Evolutionary conservation across 352 stramenopile species (phyloP).

Genomic region (Globisporangium splendens): DNA sequence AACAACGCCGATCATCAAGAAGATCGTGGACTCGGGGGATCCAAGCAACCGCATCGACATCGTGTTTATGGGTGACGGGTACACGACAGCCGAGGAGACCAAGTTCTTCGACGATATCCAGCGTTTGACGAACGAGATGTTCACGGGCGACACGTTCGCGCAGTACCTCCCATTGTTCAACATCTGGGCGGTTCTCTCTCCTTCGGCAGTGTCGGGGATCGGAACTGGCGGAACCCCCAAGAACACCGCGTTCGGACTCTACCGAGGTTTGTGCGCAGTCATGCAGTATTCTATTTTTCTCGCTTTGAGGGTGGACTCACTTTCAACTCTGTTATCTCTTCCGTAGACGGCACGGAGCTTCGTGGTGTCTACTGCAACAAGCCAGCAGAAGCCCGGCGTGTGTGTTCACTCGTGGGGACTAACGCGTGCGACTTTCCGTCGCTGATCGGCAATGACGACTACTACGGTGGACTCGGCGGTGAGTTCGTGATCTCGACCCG

Average conservation of each 20-base stretch:
- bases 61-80: slow-evolving; percentile 45
- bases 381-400: slow-evolving; percentile 4
- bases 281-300: too few relatives aligned
- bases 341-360: slow-evolving; percentile 11
- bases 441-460: slow-evolving; percentile 36
- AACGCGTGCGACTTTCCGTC: slow-evolving; percentile 29
- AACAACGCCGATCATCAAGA: slow-evolving; percentile 4
- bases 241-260: slow-evolving; percentile 25
- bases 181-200: slow-evolving; percentile 21
- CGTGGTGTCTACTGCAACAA: slow-evolving; percentile 20
- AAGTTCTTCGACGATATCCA: slow-evolving; percentile 34
- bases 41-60: slow-evolving; percentile 36
- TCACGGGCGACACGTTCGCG: slow-evolving; percentile 24
- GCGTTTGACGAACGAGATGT: slow-evolving; percentile 36
- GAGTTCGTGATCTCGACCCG: slow-evolving; percentile 39
- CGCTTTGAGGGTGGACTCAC: too few relatives aligned
- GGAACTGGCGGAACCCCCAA: slow-evolving; percentile 11
- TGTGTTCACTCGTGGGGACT: slow-evolving; percentile 9
- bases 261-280: slow-evolving; percentile 10
- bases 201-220: slow-evolving; percentile 22
- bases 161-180: slow-evolving; percentile 31
- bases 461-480: slow-evolving; percentile 32
- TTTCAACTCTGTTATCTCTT: too few relatives aligned
- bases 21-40: slow-evolving; percentile 36
- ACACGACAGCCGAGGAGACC: slow-evolving; percentile 22